phyloP scores from a whole-genome alignment of 108 stramenopile species.

The Skeletonema tropicum region DNA sequence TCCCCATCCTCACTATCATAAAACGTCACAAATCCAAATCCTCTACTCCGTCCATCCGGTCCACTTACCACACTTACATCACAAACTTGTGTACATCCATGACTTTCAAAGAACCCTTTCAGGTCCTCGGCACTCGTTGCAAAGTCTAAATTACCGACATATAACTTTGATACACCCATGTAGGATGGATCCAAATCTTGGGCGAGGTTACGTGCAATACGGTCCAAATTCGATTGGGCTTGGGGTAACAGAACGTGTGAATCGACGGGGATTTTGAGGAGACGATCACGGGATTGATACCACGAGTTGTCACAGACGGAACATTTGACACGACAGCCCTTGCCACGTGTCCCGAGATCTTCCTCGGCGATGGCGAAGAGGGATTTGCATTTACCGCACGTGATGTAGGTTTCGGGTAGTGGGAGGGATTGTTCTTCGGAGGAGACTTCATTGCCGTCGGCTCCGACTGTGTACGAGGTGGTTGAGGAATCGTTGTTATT shows the following conservation, averaged over 20 bases:
- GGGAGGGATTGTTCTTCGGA: constrained; percentile 13
- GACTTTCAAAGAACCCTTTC: constrained; percentile 59
- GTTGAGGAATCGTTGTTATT: background rate
- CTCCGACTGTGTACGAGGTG: constrained; percentile 13
- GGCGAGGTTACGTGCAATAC: constrained; percentile 64
- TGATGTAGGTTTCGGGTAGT: constrained; percentile 39
- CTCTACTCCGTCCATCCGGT: constrained; percentile 69
- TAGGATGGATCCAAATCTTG: constrained; percentile 58
- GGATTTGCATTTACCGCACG: constrained; percentile 71
- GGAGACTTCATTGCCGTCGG: constrained; percentile 9
- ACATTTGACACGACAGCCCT: constrained; percentile 82
- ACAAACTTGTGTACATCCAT: constrained; percentile 28
- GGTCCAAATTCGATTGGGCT: constrained; percentile 58
- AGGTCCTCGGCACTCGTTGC: constrained; percentile 58
- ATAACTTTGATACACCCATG: constrained; percentile 71
- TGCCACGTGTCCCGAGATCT: constrained; percentile 65
- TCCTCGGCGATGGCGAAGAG: constrained; percentile 60
- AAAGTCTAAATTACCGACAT: constrained; percentile 85
- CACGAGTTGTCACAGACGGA: constrained; percentile 75
- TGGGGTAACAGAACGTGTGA: constrained; percentile 63
- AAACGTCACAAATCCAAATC: constrained; percentile 87
- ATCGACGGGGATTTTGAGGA: constrained; percentile 55
- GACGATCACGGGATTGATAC: constrained; percentile 82
- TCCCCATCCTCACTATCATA: constrained; percentile 52
- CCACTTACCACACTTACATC: constrained; percentile 66